Base-by-base conservation (phyloP, 306 rosid genomes). In the Sophora flavescens region DNA sequence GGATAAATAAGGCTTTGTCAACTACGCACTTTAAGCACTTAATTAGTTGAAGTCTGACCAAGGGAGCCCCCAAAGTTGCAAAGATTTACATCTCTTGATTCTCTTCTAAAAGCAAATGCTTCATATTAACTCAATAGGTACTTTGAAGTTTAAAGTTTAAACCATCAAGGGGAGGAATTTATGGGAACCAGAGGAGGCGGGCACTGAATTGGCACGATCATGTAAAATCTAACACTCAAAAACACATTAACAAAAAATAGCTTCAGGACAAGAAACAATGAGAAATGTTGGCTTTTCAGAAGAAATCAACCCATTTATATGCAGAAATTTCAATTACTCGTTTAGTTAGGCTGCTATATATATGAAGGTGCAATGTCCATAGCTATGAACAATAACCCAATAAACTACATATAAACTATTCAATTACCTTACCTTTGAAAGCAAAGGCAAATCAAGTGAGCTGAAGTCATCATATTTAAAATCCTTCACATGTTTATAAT, bases 381-480 rank as follows among this genome's bases (percentile, higher is more conserved):
- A 52, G 15, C 26, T 18, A 52, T 68, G 54, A 60, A 66, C 52
- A 53, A 78, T 11, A 68, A 1, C 26, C 50, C 61, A 67, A 75
- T 62, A 54, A 84, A 79, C 48, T 41, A 50, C 50, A 74, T 50
- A 64, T 30, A 72, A 72, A 47, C 66, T 53, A 56, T 16, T 62
- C 50, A 16, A 73, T 22, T 17, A 15, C 63, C 80, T 82, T 85
- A 95, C 99, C 93, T 89, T 91, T 74, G 97, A 88, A 72, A 95
- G 91, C 85, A 95, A 86, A 66, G 92, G 84, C 79, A 92, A 86
- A 84, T 95, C 99, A 22, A 95, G 92, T 2, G 91, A 84, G 81
- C 84, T 83, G 92, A 92, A 95, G 81, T 95, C 95, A 32, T 95
- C 99, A 68, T 92, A 85, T 84, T 92, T 95, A 78, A 90, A 92